These are phyloP conservation scores for Babesia divergens DNA, from an alignment of 169 alveolate species.

Conservation along the genomic window DNA sequence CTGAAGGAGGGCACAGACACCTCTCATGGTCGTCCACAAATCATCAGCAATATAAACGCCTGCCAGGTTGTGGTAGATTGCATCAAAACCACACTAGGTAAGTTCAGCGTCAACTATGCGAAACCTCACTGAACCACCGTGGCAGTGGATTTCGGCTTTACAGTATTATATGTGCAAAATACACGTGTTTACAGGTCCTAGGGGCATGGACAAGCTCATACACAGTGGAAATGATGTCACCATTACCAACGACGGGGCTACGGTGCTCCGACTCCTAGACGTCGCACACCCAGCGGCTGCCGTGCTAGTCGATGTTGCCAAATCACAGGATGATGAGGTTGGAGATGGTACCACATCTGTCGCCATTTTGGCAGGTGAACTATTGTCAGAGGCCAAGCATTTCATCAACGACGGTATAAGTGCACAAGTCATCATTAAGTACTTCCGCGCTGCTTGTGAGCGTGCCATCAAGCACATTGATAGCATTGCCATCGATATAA, in stretches of 20 bases:
- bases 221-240: constrained; percentile 86
- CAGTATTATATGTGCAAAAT: background rate
- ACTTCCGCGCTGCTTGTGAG: constrained; percentile 89
- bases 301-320: constrained; percentile 94
- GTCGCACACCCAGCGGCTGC: constrained; percentile 98
- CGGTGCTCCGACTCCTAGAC: constrained; percentile 89
- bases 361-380: constrained; percentile 93
- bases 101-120: too few relatives aligned
- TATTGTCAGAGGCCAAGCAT: constrained; percentile 90
- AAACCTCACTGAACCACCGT: too few relatives aligned
- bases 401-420: constrained; percentile 95
- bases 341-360: constrained; percentile 97
- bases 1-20: constrained; percentile 96
- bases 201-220: constrained; percentile 98
- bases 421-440: constrained; percentile 92
- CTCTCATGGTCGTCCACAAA: constrained; percentile 94
- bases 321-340: constrained; percentile 95
- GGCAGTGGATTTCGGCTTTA: background rate
- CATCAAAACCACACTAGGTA: constrained; percentile 89
- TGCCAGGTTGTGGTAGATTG: constrained; percentile 92
- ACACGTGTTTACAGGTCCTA: constrained; percentile 85
- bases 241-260: constrained; percentile 99
- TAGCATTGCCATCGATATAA: constrained; percentile 69
- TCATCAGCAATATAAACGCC: constrained; percentile 93
- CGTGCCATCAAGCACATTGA: constrained; percentile 70